Percentiles rank a stretch among this genome's conserved stretches.
These are phyloP conservation scores for Eustoma russellianum DNA, from an alignment of 257 asterid species.

Conservation along the genomic window DNA sequence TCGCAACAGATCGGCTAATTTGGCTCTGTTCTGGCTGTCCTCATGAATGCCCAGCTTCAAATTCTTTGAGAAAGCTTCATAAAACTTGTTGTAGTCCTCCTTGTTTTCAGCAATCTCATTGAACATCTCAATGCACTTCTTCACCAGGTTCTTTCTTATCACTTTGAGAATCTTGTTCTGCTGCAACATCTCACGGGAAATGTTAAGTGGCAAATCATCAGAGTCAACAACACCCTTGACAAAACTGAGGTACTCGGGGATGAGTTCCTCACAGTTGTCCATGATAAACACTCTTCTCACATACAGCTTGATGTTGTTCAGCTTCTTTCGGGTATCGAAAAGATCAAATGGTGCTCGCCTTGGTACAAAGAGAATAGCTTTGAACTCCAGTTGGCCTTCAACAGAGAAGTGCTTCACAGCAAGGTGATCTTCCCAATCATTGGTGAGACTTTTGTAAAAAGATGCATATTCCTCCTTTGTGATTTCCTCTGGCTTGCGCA, in stretches of 20 bases:
- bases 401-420: constrained; percentile 42
- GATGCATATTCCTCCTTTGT: constrained; percentile 38
- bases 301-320: constrained; percentile 39
- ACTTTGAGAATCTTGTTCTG: constrained; percentile 36
- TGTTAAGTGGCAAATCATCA: constrained; percentile 36
- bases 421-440: constrained; percentile 45
- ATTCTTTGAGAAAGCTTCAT: constrained; percentile 38
- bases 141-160: constrained; percentile 31
- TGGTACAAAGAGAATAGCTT: constrained; percentile 34
- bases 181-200: constrained; percentile 37
- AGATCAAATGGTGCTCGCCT: constrained; percentile 38
- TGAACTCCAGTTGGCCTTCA: constrained; percentile 39
- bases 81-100: constrained; percentile 36
- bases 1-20: constrained; percentile 30
- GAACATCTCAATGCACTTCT: constrained; percentile 42
- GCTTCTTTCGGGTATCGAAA: constrained; percentile 29
- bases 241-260: constrained; percentile 34
- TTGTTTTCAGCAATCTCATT: constrained; percentile 37
- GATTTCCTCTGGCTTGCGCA: constrained; percentile 39
- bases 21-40: constrained; percentile 34
- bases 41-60: constrained; percentile 38
- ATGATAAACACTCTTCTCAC: constrained; percentile 42
- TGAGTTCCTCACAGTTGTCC: constrained; percentile 43
- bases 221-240: constrained; percentile 40
- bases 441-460: constrained; percentile 40